A percentile compares a stretch with the other conserved stretches of the same genome.
phyloP scores from a whole-genome alignment of 352 stramenopile species.

The Phytophthora sojae region DNA sequence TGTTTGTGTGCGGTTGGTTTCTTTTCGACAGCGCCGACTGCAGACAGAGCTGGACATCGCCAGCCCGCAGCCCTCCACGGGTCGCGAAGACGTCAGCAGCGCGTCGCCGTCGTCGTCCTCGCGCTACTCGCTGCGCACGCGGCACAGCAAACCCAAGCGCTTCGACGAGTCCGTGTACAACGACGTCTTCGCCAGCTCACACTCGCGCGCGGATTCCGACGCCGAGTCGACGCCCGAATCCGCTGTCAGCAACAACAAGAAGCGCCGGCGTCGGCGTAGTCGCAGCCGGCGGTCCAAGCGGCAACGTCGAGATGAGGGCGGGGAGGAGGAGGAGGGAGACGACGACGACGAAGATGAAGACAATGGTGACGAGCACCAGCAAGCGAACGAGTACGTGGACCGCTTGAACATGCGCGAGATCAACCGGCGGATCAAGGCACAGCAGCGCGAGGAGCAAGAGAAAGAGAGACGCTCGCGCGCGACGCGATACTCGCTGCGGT shows the following conservation, averaged over 20 bases:
- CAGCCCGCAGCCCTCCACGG: slow-evolving; percentile 14
- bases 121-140: slow-evolving; percentile 68
- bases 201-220: slow-evolving; percentile 27
- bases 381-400: slow-evolving; percentile 50
- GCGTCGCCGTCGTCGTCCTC: slow-evolving; percentile 25
- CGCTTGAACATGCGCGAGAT: slow-evolving; percentile 66
- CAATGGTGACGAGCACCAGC: slow-evolving; percentile 36
- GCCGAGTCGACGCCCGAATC: slow-evolving; percentile 24
- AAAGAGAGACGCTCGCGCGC: slow-evolving; percentile 36
- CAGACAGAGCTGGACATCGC: slow-evolving; percentile 17
- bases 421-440: slow-evolving; percentile 55
- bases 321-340: slow-evolving; percentile 13
- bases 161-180: slow-evolving; percentile 78
- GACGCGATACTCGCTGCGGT: slow-evolving; percentile 69
- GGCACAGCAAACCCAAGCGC: slow-evolving; percentile 57
- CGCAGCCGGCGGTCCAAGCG: slow-evolving; percentile 26
- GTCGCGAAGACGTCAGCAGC: slow-evolving; percentile 19
- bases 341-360: slow-evolving; percentile 17
- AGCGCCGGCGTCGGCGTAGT: slow-evolving; percentile 30
- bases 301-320: slow-evolving; percentile 20
- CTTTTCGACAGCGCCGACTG: slow-evolving; percentile 32
- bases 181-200: slow-evolving; percentile 57
- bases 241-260: slow-evolving; percentile 28
- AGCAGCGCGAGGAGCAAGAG: slow-evolving; percentile 46
- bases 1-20: neutral